Base-by-base conservation (phyloP, 768 basidiomycete species). In the Mycena galopus region DNA sequence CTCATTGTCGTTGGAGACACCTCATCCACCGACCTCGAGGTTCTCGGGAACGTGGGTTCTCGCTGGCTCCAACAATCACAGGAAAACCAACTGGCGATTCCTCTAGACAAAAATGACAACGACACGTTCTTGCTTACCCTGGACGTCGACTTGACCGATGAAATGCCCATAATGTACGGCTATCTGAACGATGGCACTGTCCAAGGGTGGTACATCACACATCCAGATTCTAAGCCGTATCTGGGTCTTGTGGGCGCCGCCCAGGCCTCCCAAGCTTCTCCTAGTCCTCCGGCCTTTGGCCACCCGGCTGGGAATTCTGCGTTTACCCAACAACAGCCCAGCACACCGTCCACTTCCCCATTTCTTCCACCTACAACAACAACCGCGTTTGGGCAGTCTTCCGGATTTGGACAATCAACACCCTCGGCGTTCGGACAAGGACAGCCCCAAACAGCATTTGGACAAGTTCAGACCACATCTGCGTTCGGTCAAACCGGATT, bases 161-260 rank as follows among this genome's bases (percentile, higher is more conserved):
- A 80, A 62, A 67, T 79, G 16, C 94, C 94, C 0, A 84, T 94
- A 66, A 81, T 94, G 80, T 94, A 90, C 78, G 91, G 89, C 3
- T 95, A 93, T 79, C 86, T 93, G 14, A 94, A 91, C 65, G 94
- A 96, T 77, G 94, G 94, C 23, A 93, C 93, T 0, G 65, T 96
- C 27, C 87, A 90, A 58, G 94, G 86, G 4, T 96, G 94, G 93
- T 85, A 90, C 78, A 77, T 93, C 25, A 88, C 93, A 42, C 89
- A 92, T 77, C 82, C 84, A 10, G 87, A 86, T 50, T 86, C 84
- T 1, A 79, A 75, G 21, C 82, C 87, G 10, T 95, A 94, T 77
- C 82, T 85, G 50, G 89, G 89, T 32, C 89, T 94, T 86, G 77
- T 86, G 8, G 76, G 80, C 11, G 68, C 79, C 37, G 42, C 71